These are phyloP conservation scores for Xerocomellus dryophilus DNA, from an alignment of 768 basidiomycete genomes.

Conservation along the genomic window DNA sequence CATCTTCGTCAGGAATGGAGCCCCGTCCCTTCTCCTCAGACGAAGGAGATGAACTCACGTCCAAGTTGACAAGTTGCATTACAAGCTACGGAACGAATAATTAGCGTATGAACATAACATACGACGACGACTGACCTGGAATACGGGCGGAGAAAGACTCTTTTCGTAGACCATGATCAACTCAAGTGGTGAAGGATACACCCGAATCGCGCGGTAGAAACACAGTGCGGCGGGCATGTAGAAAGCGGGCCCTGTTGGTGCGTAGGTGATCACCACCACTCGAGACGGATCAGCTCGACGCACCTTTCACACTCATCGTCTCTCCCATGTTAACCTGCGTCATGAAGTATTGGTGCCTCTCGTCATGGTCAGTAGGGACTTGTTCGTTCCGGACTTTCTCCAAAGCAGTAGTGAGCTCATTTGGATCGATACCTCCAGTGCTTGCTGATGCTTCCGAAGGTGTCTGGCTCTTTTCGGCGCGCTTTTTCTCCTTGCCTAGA, in stretches of 20 bases:
- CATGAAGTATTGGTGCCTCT: slow-evolving; percentile 91
- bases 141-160: slow-evolving; percentile 77
- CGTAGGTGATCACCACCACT: not conserved
- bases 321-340: slow-evolving; percentile 85
- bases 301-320: slow-evolving; percentile 73
- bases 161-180: slow-evolving; percentile 93
- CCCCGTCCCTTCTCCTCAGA: slow-evolving; percentile 25
- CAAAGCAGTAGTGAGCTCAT: slow-evolving; percentile 61
- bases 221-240: slow-evolving; percentile 78
- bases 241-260: slow-evolving; percentile 64
- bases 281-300: not conserved
- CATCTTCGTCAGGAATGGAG: slow-evolving; percentile 45
- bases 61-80: slow-evolving; percentile 82
- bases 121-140: slow-evolving; percentile 52
- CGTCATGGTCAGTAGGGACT: slow-evolving; percentile 63
- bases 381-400: slow-evolving; percentile 67
- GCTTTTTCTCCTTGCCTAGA: slow-evolving; percentile 90
- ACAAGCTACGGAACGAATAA: slow-evolving; percentile 46
- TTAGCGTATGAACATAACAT: slow-evolving; percentile 3
- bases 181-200: slow-evolving; percentile 93
- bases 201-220: slow-evolving; percentile 91
- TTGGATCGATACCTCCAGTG: slow-evolving; percentile 38
- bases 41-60: slow-evolving; percentile 71
- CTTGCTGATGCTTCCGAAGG: slow-evolving; percentile 34
- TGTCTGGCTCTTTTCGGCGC: slow-evolving; percentile 66